Conservation (phyloP, 441 rosid species). For the Brassica balearica region DNA sequence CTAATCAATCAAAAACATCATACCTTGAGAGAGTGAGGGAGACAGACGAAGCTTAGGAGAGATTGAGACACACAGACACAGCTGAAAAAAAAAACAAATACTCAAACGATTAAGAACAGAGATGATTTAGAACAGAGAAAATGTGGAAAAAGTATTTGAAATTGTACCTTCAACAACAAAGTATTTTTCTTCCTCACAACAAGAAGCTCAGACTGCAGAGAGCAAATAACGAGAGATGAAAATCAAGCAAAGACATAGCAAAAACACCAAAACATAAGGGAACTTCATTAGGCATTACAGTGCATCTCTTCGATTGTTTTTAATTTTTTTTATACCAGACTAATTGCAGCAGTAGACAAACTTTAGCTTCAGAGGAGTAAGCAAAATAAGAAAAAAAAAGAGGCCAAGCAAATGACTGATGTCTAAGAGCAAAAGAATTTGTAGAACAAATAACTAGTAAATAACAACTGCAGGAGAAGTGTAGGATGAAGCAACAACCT, state of each 20-base stretch:
- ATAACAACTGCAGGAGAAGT: not conserved
- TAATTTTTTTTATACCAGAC: not conserved
- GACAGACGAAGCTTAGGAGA: too few relatives aligned
- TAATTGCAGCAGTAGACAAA: not conserved
- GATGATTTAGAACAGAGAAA: too few relatives aligned
- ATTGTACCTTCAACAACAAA: too few relatives aligned
- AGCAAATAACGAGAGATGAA: not conserved
- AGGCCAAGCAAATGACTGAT: not conserved
- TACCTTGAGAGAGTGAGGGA: too few relatives aligned
- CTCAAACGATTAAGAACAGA: too few relatives aligned
- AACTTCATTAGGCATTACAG: not conserved
- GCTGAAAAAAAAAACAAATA: too few relatives aligned
- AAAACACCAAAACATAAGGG: not conserved
- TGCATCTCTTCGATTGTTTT: too few relatives aligned
- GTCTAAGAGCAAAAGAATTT: not conserved
- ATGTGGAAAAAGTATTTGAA: too few relatives aligned
- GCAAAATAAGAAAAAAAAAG: too few relatives aligned
- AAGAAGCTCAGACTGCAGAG: slow-evolving; percentile 85
- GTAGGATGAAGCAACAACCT: slow-evolving; percentile 54
- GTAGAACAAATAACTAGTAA: not conserved
- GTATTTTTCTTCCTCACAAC: slow-evolving; percentile 76
- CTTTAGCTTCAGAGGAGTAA: not conserved
- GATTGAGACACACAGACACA: too few relatives aligned
- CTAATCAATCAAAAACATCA: too few relatives aligned
- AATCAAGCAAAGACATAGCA: not conserved